phyloP scores from a whole-genome alignment of 1,284 basidiomycete genomes.

The Sphaerobolus stellatus region DNA sequence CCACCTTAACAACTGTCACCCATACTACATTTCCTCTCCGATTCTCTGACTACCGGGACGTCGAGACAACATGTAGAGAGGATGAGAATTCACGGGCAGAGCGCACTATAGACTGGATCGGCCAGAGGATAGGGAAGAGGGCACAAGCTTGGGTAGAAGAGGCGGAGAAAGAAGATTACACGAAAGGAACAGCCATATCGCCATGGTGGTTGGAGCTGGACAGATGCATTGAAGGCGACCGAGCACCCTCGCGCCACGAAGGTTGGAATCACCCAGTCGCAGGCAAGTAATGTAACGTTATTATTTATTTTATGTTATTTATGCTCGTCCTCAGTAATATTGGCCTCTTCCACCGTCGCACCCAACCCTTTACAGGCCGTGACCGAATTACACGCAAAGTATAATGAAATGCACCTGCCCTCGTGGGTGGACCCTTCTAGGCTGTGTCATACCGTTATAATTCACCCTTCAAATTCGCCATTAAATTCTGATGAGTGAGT shows the following conservation, averaged over 20 bases:
- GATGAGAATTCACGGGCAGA: slow-evolving; percentile 74
- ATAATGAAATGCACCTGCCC: slow-evolving; percentile 55
- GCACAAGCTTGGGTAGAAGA: slow-evolving; percentile 67
- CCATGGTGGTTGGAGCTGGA: slow-evolving; percentile 85
- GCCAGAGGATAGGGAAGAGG: slow-evolving; percentile 59
- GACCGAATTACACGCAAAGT: slow-evolving; percentile 62
- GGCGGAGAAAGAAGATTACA: slow-evolving; percentile 33
- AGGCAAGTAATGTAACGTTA: slow-evolving; percentile 44
- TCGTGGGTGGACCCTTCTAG: slow-evolving; percentile 72
- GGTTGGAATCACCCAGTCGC: slow-evolving; percentile 83
- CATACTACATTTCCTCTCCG: slow-evolving; percentile 70
- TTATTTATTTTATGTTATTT: slow-evolving; percentile 14
- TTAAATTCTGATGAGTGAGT: slow-evolving; percentile 77
- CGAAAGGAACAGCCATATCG: slow-evolving; percentile 42
- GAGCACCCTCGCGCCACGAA: slow-evolving; percentile 64
- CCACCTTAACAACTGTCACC: slow-evolving; percentile 62
- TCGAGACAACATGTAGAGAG: slow-evolving; percentile 68
- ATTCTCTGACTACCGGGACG: slow-evolving; percentile 70
- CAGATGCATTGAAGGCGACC: slow-evolving; percentile 72
- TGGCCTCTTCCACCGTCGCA: slow-evolving; percentile 73
- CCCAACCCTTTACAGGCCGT: slow-evolving; percentile 76
- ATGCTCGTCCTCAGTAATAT: slow-evolving; percentile 51
- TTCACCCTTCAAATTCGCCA: slow-evolving; percentile 68
- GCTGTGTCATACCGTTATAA: slow-evolving; percentile 69
- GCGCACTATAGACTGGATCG: slow-evolving; percentile 78